Conservation (phyloP, 495 filamentous ascomycete genomes). For the Annulohypoxylon stygium region DNA sequence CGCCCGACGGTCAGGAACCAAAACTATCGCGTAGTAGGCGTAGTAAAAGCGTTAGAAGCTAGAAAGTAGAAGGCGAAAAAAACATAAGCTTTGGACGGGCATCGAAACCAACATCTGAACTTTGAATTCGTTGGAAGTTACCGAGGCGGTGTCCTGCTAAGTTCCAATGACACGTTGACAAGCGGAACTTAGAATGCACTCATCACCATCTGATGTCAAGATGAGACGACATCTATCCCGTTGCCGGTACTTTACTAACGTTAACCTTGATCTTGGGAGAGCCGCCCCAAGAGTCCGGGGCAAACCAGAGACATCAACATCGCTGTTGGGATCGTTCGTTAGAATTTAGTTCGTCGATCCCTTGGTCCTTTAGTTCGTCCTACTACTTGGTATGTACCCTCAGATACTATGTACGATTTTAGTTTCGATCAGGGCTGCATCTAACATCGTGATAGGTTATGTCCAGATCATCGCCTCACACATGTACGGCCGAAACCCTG, state of each 20-base stretch:
- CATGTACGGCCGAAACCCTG: slow-evolving; percentile 49
- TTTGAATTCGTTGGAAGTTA: slow-evolving; percentile 17
- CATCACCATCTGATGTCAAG: slow-evolving; percentile 37
- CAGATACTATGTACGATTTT: background rate
- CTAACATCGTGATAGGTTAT: slow-evolving; percentile 39
- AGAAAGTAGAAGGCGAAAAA: too few relatives aligned
- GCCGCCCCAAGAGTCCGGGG: slow-evolving; percentile 21
- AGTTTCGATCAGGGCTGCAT: slow-evolving; percentile 21
- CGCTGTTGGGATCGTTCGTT: background rate
- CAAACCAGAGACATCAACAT: background rate
- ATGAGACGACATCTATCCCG: slow-evolving; percentile 37
- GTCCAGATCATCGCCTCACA: slow-evolving; percentile 35
- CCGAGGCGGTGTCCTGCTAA: slow-evolving; percentile 10
- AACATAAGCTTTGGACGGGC: slow-evolving; percentile 27
- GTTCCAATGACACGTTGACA: slow-evolving; percentile 34
- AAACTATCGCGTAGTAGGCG: background rate
- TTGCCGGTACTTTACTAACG: slow-evolving; percentile 16
- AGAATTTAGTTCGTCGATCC: slow-evolving; percentile 1
- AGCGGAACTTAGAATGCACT: slow-evolving; percentile 34
- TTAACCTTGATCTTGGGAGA: slow-evolving; percentile 32
- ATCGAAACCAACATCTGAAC: slow-evolving; percentile 5
- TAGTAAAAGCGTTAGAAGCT: background rate
- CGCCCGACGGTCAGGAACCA: slow-evolving; percentile 16
- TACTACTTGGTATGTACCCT: background rate
- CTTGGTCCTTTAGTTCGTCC: slow-evolving; percentile 15